These are phyloP conservation scores for Botryotinia globosa DNA, from an alignment of 2,329 filamentous ascomycete genomes.

Conservation along the genomic window DNA sequence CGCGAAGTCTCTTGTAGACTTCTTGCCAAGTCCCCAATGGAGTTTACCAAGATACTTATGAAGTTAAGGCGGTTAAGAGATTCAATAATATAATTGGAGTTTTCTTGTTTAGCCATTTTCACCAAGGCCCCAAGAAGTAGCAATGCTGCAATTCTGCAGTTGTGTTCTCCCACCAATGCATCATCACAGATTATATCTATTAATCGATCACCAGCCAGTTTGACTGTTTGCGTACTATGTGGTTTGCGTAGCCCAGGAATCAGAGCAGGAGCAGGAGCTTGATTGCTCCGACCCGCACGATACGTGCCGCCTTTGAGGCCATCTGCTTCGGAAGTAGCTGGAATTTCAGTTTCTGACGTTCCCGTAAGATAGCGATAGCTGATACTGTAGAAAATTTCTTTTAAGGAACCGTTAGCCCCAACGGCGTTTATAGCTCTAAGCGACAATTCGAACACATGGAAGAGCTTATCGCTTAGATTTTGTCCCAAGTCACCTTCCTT, in stretches of 20 bases:
- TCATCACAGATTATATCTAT: constrained; percentile 90
- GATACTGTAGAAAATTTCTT: constrained; percentile 87
- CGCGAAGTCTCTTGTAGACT: constrained; percentile 63
- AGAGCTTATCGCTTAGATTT: constrained; percentile 82
- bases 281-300: not conserved
- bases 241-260: constrained; percentile 46
- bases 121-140: constrained; percentile 79
- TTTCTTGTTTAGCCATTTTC: constrained; percentile 67
- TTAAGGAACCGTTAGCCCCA: constrained; percentile 66
- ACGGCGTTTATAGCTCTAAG: constrained; percentile 75
- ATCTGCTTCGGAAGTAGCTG: constrained; percentile 38
- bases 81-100: constrained; percentile 73
- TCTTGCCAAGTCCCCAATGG: constrained; percentile 70
- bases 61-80: constrained; percentile 84
- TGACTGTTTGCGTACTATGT: constrained; percentile 66
- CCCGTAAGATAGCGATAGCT: constrained; percentile 81
- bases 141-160: constrained; percentile 80
- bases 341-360: constrained; percentile 53
- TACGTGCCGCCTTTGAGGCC: not conserved
- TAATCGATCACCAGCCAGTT: constrained; percentile 75
- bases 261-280: not conserved
- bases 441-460: constrained; percentile 86
- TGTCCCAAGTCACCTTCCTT: constrained; percentile 56
- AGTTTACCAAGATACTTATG: constrained; percentile 84
- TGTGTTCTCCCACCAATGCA: constrained; percentile 78